Evolutionary conservation across 441 rosid genomes (phyloP).

Genomic region (Omphalea diandra): DNA sequence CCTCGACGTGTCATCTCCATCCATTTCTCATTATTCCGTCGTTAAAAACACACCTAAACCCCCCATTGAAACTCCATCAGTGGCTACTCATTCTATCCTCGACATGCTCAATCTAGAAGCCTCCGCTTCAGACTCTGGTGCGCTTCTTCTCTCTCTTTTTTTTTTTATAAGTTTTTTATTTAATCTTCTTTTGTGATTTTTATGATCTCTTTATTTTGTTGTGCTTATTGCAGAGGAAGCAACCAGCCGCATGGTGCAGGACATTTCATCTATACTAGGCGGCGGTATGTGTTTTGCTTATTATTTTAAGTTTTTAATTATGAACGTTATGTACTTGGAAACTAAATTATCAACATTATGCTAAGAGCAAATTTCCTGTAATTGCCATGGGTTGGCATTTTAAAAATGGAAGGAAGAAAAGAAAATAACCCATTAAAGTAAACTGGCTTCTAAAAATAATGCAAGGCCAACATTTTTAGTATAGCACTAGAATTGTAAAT

Average conservation of each 20-base stretch:
- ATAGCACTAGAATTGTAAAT: neutral
- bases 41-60: neutral
- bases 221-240: constrained; percentile 29
- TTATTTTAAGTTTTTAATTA: neutral
- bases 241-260: neutral
- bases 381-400: constrained; percentile 5
- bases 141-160: no score
- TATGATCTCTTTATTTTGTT: neutral
- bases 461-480: neutral
- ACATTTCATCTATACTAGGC: constrained; percentile 20
- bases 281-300: constrained; percentile 22
- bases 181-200: neutral
- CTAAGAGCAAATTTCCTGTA: neutral
- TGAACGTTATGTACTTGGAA: neutral
- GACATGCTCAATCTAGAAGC: neutral
- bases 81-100: neutral
- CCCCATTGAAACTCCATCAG: constrained; percentile 2
- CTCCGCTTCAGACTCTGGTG: constrained; percentile 24
- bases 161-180: neutral
- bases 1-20: constrained; percentile 13
- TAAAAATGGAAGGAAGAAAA: neutral
- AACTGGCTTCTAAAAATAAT: no score
- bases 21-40: neutral
- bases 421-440: no score
- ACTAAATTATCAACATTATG: neutral